Base-by-base conservation (phyloP, 208 protist species). In the Leishmania amazonensis region DNA sequence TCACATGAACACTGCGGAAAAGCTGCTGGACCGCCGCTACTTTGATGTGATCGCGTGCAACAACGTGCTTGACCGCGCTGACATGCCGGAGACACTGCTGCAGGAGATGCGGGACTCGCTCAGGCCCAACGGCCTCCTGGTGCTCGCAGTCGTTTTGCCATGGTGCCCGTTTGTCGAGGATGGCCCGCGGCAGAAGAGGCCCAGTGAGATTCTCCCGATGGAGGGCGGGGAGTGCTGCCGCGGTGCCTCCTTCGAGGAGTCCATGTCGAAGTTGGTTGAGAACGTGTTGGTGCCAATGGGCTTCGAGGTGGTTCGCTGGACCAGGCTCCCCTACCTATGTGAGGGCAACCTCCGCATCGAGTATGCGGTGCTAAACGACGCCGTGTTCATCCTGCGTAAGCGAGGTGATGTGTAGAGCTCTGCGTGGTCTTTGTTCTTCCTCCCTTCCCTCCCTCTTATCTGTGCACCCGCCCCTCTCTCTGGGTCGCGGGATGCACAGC, bases 81-180 rank as follows among this genome's bases (percentile, higher is more conserved):
- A 96, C 81, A 88, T 15, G 53, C 94, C 94, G 21, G 72, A 79
- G 64, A 88, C 84, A n/a, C 76, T 97, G 67, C 88, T 97, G 65
- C 80, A 71, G 1, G 76, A 86, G 3, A 94, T 97, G 78, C 94
- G 90, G 42, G 89, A 90, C 38, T 86, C 94, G 6, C 84, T 97
- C 70, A 78, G 72, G 49, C 90, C 93, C 0, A 85, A 87, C 74
- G 87, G 90, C 47, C 17, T 93, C 15, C 75, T 96, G 75, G 86
- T 97, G 49, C 84, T 97, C 17, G 92, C 94, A 0, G 93, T 97
- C 76, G 94, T 97, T 53, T 80, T 97, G 71, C 94, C 94, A 51
- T 97, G 94, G 93, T 97, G 94, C 80, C 94, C 94, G 6, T 96
- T 97, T 75, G 94, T 97, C 13, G 93, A 97, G 88, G 68, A 91